Conservation (phyloP, 2,329 filamentous ascomycete genomes). For the Colletotrichum filicis region DNA sequence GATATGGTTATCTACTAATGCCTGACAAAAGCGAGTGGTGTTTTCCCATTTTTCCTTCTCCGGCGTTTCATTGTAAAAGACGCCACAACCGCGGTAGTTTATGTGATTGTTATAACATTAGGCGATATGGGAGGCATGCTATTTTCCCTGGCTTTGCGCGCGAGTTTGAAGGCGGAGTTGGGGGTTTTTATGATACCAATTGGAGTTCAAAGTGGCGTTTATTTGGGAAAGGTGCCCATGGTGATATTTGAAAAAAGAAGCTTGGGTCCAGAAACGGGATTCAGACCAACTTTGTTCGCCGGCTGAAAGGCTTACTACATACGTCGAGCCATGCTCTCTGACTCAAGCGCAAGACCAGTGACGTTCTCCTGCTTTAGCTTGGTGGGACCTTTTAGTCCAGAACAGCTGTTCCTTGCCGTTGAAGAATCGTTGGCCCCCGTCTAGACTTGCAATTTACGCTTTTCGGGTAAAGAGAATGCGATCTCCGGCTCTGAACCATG, state of each 20-base stretch:
- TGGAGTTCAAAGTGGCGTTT: constrained; percentile 26
- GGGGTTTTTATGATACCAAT: constrained; percentile 24
- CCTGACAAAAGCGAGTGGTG: background rate
- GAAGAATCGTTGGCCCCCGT: background rate
- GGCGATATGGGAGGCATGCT: background rate
- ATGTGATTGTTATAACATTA: background rate
- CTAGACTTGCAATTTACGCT: background rate
- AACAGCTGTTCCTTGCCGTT: background rate
- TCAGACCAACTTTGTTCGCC: background rate
- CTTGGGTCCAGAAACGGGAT: background rate
- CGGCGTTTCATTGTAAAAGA: background rate
- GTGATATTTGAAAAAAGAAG: constrained; percentile 1
- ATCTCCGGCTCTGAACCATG: background rate
- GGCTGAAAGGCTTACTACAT: background rate
- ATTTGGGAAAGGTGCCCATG: constrained; percentile 9
- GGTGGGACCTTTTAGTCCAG: background rate
- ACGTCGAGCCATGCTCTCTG: background rate
- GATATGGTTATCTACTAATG: constrained; percentile 89
- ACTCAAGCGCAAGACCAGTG: background rate
- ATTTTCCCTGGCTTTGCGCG: background rate
- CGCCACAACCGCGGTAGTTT: too few species aligned
- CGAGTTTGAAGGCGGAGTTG: constrained; percentile 2
- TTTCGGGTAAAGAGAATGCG: background rate
- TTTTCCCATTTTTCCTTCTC: background rate
- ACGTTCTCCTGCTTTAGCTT: background rate